Conservation (phyloP, 805 yeast species). For the Yamadazyma insecticola region DNA sequence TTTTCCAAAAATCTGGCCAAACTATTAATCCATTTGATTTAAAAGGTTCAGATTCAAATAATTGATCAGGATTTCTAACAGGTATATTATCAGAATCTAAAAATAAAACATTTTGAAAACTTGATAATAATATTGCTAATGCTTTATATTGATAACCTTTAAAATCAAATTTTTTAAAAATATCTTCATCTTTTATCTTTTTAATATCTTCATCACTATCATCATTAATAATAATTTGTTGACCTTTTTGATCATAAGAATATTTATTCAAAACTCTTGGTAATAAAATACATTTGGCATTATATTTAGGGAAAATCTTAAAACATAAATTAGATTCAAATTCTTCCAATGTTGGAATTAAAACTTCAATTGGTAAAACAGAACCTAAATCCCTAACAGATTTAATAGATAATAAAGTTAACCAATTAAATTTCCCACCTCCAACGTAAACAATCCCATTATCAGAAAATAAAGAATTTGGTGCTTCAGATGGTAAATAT, state of each 20-base stretch:
- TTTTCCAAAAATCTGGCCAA: conserved; percentile 90
- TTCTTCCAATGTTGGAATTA: conserved; percentile 66
- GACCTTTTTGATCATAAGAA: no score
- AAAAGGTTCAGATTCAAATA: conserved; percentile 58
- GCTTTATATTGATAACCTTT: conserved; percentile 42
- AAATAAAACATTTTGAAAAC: conserved; percentile 66
- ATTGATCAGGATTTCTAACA: conserved; percentile 53
- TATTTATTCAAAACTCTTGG: conserved; percentile 22
- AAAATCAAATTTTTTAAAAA: conserved; percentile 30
- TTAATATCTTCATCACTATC: conserved; percentile 6
- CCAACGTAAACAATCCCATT: conserved; percentile 70
- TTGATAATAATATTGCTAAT: conserved; percentile 35
- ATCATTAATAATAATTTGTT: no score
- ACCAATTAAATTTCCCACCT: conserved; percentile 75
- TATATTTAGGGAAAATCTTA: conserved; percentile 31
- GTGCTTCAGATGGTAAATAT: conserved; percentile 39
- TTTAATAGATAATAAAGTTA: conserved; percentile 60
- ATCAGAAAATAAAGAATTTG: conserved; percentile 34
- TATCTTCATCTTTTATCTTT: conserved; percentile 16
- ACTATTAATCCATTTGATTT: conserved; percentile 49
- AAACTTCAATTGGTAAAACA: conserved; percentile 73
- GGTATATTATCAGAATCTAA: conserved; percentile 79
- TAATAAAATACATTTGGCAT: conserved; percentile 36
- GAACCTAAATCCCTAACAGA: conserved; percentile 65
- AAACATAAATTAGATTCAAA: conserved; percentile 60